Evolutionary conservation across 257 asterid species (phyloP).

Genomic region (Solanum dulcamara): DNA sequence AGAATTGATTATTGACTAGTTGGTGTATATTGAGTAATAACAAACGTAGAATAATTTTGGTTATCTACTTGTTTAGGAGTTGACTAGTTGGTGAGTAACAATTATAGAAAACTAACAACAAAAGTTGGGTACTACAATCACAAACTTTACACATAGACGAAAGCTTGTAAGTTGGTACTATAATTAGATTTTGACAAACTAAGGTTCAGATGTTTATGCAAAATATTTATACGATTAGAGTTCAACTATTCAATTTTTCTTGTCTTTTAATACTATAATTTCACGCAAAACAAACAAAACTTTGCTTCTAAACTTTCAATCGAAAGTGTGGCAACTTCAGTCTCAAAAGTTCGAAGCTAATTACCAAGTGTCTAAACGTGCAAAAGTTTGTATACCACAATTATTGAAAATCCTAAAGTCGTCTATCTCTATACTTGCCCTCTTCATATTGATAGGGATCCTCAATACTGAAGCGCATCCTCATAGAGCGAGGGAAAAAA

Average conservation of each 20-base stretch:
- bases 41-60: background rate
- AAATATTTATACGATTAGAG: background rate
- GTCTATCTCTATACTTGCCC: background rate
- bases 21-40: no score
- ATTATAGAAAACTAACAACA: background rate
- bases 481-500: background rate
- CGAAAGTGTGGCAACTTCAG: background rate
- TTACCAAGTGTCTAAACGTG: background rate
- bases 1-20: no score
- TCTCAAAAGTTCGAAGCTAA: background rate
- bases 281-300: background rate
- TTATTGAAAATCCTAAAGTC: background rate
- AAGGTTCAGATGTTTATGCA: no score
- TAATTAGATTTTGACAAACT: background rate
- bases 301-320: background rate
- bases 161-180: background rate
- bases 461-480: no score
- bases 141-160: no score
- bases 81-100: background rate
- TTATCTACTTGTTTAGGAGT: background rate
- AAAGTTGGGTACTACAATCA: no score
- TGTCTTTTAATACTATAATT: background rate
- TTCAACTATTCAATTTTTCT: background rate
- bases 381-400: background rate
- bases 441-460: background rate